Percentiles rank a stretch among this genome's conserved stretches.
Evolutionary conservation across 345 rosid genomes (phyloP).

Genomic region (Linum usitatissimum): DNA sequence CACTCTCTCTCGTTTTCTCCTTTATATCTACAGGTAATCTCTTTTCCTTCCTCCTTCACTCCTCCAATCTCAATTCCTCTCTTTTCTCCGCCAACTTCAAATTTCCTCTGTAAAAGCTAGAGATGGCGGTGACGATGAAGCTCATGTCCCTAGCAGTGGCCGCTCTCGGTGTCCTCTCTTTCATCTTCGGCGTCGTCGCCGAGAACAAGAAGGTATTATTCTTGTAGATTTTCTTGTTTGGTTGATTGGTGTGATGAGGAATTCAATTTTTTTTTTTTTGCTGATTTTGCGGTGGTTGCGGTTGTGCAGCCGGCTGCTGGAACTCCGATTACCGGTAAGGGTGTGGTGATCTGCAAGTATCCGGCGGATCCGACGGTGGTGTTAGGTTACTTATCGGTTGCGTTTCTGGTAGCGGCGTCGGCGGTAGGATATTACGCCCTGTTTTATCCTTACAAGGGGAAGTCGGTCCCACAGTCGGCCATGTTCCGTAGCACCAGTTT

Average conservation of each 20-base stretch:
- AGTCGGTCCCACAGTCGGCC: slow-evolving; percentile 54
- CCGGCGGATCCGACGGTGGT: slow-evolving; percentile 63
- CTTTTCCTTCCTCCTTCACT: not conserved
- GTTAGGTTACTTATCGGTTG: slow-evolving; percentile 58
- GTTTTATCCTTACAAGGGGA: slow-evolving; percentile 68
- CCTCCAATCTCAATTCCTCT: not conserved
- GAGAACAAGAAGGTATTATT: slow-evolving; percentile 72
- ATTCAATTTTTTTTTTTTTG: not conserved
- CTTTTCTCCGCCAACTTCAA: not conserved
- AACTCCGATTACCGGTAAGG: slow-evolving; percentile 48
- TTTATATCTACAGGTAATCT: not conserved
- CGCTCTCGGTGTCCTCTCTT: slow-evolving; percentile 46
- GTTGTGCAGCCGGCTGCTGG: slow-evolving; percentile 53
- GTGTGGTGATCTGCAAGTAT: slow-evolving; percentile 64
- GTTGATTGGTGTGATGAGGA: not conserved
- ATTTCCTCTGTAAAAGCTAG: not conserved
- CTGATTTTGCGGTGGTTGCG: slow-evolving; percentile 1
- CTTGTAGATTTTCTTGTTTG: not conserved
- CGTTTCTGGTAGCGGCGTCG: slow-evolving; percentile 40
- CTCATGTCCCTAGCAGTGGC: slow-evolving; percentile 51
- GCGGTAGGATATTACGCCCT: slow-evolving; percentile 49
- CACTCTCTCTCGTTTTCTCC: not conserved
- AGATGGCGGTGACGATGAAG: slow-evolving; percentile 52
- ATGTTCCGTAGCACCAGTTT: slow-evolving; percentile 50
- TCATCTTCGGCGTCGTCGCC: slow-evolving; percentile 55